These are phyloP conservation scores for Cryptococcus amylolentus DNA, from an alignment of 1,284 basidiomycete species.

Conservation along the genomic window DNA sequence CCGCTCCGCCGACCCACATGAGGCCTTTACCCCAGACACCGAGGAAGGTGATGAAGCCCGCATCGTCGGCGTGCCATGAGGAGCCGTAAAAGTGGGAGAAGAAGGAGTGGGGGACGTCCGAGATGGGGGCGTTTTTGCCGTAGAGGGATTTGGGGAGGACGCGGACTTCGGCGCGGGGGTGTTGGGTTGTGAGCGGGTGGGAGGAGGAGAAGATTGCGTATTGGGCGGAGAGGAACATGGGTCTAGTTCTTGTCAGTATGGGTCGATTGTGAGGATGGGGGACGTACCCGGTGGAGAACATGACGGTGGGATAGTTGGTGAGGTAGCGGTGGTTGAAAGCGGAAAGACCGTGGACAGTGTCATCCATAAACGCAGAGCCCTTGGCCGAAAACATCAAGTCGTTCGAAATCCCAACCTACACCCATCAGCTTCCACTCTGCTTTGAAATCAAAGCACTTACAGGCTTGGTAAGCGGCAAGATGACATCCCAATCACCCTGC, in stretches of 20 bases:
- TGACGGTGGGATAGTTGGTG: conserved; percentile 96
- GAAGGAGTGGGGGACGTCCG: conserved; percentile 84
- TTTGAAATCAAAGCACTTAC: conserved; percentile 41
- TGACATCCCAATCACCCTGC: conserved; percentile 68
- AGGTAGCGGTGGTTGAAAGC: conserved; percentile 93
- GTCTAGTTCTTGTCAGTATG: conserved; percentile 34
- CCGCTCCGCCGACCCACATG: conserved; percentile 72
- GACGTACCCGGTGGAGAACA: conserved; percentile 86
- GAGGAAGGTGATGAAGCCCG: conserved; percentile 86
- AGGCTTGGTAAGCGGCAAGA: conserved; percentile 91
- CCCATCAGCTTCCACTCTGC: conserved; percentile 52
- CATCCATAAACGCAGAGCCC: conserved; percentile 82
- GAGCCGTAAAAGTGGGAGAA: conserved; percentile 95
- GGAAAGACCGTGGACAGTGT: conserved; percentile 85
- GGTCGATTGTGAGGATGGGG: neutral
- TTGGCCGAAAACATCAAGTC: conserved; percentile 92
- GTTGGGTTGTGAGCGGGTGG: conserved; percentile 58
- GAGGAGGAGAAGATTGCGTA: conserved; percentile 76
- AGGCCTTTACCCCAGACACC: conserved; percentile 77
- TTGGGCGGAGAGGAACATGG: conserved; percentile 87
- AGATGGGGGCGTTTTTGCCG: conserved; percentile 87
- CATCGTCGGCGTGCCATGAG: conserved; percentile 94
- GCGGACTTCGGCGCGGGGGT: conserved; percentile 67
- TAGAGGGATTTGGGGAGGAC: conserved; percentile 91
- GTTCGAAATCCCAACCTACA: conserved; percentile 79